Base-by-base conservation (phyloP, 2,329 filamentous ascomycete genomes). In the Stromatinia cepivora region DNA sequence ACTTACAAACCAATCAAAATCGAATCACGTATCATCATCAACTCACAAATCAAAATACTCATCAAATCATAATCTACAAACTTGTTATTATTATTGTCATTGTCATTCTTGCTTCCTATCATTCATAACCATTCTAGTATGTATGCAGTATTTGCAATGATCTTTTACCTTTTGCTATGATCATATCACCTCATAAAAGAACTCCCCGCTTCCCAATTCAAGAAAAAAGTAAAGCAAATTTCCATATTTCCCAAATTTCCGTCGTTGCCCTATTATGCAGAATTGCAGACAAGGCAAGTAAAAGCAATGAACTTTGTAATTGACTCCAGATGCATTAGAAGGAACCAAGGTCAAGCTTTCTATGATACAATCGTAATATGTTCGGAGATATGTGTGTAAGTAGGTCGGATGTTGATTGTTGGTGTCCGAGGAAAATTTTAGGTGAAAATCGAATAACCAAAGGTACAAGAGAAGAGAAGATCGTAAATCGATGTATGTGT, bases 361-460 rank as follows among this genome's bases (percentile, higher is more conserved):
- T 68, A 68, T 68, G 66, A 54, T 68, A 68, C 66, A 68, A 54
- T 62, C 50, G 66, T 68, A 22, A 63, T 50, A 63, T 68, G 57
- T 68, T 45, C 58, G 46, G 25, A 45, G 36, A 63, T 39, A 54
- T 61, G 66, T 62, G 56, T 63, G 66, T 20, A 68, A 68, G 39
- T n/a, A 22, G 25, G 39, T 31, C 50, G 17, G 17, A 36, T 45
- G 39, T 68, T 52, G 48, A 54, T 34, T 34, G 46, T 31, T 53
- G 31, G 10, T 42, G 34, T 52, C 34, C 39, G n/a, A n/a, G 34
- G 22, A 58, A 15, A 31, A 46, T 57, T 57, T 20, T 63, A 52
- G 31, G 11, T 63, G 61, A 22, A 50, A 63, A 45, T 34, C 50
- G 57, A 42, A 39, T 54, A 68, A 3, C 57, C 57, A 63, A 68